Base-by-base conservation (phyloP, 2,329 filamentous ascomycete genomes). In the Aspergillus pseudoglaucus region DNA sequence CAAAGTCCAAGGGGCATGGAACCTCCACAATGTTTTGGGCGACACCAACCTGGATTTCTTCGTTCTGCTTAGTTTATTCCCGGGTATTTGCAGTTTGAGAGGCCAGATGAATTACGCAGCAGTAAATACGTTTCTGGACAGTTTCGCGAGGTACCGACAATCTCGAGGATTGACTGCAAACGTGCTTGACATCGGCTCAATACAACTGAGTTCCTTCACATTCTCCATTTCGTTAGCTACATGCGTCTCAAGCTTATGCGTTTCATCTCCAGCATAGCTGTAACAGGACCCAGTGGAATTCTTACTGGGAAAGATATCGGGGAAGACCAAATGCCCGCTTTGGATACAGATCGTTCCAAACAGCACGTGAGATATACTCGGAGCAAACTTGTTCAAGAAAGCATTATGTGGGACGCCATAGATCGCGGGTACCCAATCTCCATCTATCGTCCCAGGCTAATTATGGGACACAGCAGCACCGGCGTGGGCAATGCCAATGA, bases 11-110 rank as follows among this genome's bases (percentile, higher is more conserved):
- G 54, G 53, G 6, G 52, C 61, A 46, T 67, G 61, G 61, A 65
- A 59, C 39, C 55, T 63, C 4, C 64, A 68, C 42, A 7, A 39
- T 2, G 45, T 42, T 4, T 44, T 23, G 7, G 3, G n/a, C 18
- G 17, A 35, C 4, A n/a, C 37, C 49, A 14, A 55, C 0, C 58
- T 75, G 3, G 70, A 74, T 48, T 74, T 74, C 53, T 74, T 74
- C 51, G 50, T 74, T n/a, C 47, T 67, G 15, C 54, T 73, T 15
- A 66, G 66, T 2, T 72, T 69, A 0, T 44, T 64, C 0, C 54
- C 58, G 6, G 64, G 64, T 7, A 56, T 64, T 1, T 47, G 69
- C 41, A 61, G 65, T n/a, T 50, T 55, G 15, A 33, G 52, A 22
- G 57, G 56, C 37, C 55, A 70, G 42, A 59, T 60, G 1, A 65